A percentile compares a stretch with the other conserved stretches of the same genome.
These are phyloP conservation scores for Haberlea rhodopensis DNA, from an alignment of 257 asterid genomes.

Conservation along the genomic window DNA sequence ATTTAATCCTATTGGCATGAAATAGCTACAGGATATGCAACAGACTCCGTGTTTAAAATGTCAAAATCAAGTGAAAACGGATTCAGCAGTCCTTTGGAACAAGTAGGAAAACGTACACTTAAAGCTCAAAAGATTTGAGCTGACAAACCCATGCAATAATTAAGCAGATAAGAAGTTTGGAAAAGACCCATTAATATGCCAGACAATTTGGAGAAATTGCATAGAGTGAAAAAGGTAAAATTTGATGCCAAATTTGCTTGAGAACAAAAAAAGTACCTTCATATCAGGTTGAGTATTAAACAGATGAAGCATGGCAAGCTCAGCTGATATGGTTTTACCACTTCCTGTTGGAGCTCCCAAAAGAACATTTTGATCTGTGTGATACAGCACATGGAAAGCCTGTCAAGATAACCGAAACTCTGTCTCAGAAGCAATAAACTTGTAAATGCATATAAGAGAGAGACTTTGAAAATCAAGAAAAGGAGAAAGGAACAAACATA, in stretches of 20 bases:
- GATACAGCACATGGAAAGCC: conserved; percentile 94
- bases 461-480: background rate
- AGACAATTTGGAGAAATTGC: background rate
- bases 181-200: background rate
- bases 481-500: conserved; percentile 3
- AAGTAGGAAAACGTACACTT: too few relatives aligned
- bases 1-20: background rate
- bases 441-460: conserved; percentile 9
- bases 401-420: conserved; percentile 38
- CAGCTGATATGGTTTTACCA: conserved; percentile 99
- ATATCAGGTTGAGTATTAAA: conserved; percentile 89
- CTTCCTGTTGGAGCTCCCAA: conserved; percentile 99
- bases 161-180: too few relatives aligned
- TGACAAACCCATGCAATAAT: too few relatives aligned
- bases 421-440: conserved; percentile 30
- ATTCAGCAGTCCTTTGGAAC: background rate
- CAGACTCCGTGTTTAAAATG: conserved; percentile 5
- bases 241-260: conserved; percentile 6
- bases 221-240: background rate
- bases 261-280: conserved; percentile 52
- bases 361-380: conserved; percentile 88
- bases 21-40: background rate
- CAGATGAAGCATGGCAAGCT: conserved; percentile 97
- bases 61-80: background rate
- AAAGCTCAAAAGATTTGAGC: too few relatives aligned